Conservation (phyloP, 2,329 filamentous ascomycete species). For the Bipolaris oryzae region DNA sequence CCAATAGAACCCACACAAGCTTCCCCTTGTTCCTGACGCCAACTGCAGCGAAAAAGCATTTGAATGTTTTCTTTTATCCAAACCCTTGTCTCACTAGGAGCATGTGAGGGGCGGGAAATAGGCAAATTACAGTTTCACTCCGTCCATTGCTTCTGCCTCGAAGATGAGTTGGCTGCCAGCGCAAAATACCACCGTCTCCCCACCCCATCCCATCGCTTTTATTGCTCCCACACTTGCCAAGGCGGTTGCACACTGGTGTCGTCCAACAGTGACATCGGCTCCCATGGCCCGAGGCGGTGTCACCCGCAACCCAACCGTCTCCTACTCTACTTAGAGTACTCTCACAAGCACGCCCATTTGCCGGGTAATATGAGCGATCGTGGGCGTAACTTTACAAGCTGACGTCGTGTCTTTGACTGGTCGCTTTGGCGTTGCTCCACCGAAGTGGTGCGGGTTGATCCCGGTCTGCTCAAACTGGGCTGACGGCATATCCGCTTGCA, state of each 20-base stretch:
- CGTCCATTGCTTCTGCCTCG: not conserved
- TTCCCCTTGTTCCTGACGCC: not conserved
- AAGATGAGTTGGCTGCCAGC: not conserved
- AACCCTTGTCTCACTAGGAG: not conserved
- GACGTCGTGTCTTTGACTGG: not conserved
- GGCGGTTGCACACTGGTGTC: not conserved
- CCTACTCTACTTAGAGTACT: not conserved
- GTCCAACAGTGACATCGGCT: not conserved
- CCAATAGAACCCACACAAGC: not conserved
- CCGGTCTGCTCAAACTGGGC: not conserved
- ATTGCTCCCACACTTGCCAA: not conserved
- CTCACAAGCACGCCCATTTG: not conserved
- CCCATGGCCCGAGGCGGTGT: not conserved
- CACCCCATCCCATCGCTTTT: not conserved
- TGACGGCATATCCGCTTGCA: not conserved
- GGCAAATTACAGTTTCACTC: not conserved
- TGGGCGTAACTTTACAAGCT: not conserved
- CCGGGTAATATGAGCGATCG: not conserved
- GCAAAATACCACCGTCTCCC: not conserved
- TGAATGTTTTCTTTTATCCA: not conserved
- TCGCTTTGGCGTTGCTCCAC: constrained; percentile 2
- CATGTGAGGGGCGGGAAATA: not conserved
- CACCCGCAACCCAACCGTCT: not conserved
- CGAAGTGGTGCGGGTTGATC: not conserved
- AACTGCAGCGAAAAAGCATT: not conserved